A percentile compares a stretch with the other conserved stretches of the same genome.
Conservation (phyloP, 805 yeast genomes). For the Kurtzmaniella cleridarum region DNA sequence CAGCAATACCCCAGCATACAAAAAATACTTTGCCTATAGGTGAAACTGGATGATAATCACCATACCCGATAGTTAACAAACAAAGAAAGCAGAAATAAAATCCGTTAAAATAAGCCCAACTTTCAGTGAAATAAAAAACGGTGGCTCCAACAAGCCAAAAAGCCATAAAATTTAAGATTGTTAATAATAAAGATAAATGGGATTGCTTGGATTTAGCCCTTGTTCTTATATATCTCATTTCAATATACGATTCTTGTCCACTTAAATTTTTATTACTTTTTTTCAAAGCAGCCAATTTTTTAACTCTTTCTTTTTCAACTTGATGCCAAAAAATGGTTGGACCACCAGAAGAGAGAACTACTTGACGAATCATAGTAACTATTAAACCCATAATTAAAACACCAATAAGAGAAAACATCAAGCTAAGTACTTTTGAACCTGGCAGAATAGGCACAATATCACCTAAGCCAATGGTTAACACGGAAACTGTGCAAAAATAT, state of each 20-base stretch:
- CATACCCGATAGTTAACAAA: slow-evolving; percentile 80
- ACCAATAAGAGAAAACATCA: slow-evolving; percentile 66
- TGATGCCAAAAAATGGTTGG: slow-evolving; percentile 65
- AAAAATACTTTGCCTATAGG: slow-evolving; percentile 70
- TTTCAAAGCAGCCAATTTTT: slow-evolving; percentile 13
- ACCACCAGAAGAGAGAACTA: slow-evolving; percentile 54
- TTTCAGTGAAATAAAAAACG: slow-evolving; percentile 54
- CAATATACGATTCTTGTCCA: slow-evolving; percentile 46
- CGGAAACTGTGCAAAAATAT: slow-evolving; percentile 68
- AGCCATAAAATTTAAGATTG: slow-evolving; percentile 40
- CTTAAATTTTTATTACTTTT: slow-evolving; percentile 19
- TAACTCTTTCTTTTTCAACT: slow-evolving; percentile 46
- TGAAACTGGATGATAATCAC: slow-evolving; percentile 60
- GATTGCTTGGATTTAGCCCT: slow-evolving; percentile 36
- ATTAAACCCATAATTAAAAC: slow-evolving; percentile 70
- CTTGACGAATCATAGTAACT: slow-evolving; percentile 61
- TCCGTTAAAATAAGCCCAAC: slow-evolving; percentile 66
- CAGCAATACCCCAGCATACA: slow-evolving; percentile 73
- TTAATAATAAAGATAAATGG: slow-evolving; percentile 30
- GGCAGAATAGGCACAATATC: slow-evolving; percentile 54
- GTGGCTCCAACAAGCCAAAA: slow-evolving; percentile 76
- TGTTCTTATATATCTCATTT: slow-evolving; percentile 49
- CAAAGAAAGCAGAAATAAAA: slow-evolving; percentile 76
- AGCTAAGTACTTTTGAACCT: slow-evolving; percentile 51
- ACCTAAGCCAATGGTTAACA: slow-evolving; percentile 79